Base-by-base conservation (phyloP, 371 early-diverging fungal species). In the Mucor racemosus region DNA sequence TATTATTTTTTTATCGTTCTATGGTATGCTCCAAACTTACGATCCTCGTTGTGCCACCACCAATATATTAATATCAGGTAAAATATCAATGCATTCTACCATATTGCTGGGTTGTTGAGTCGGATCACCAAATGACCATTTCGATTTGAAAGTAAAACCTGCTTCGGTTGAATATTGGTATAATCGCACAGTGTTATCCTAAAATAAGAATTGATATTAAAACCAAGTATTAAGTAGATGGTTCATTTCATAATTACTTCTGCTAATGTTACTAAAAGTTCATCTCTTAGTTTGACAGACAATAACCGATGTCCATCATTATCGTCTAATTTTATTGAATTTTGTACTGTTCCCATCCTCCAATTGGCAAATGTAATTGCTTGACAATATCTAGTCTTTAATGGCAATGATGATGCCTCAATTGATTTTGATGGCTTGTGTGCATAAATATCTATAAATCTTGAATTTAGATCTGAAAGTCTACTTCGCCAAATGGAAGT, bases 21-120 rank as follows among this genome's bases (percentile, higher is more conserved):
- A 42, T 14, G n/a, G 5, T 19, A 0, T 38, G 38, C 38, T 38
- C 7, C 42, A 58, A 64, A 66, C 78, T 72, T 78, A 82, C 82
- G 80, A 82, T 71, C 82, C 82, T 33, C 78, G 73, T 58, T 76
- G 76, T 35, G 82, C 82, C 15, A 82, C 76, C 2, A 76, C 82
- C 42, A 82, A 41, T n/a, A 78, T 74, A 50, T 82, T 67, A 33
- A 79, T 75, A 26, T 78, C 80, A 34, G 82, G 80, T 38, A 82
- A 67, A 26, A 82, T 59, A 65, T 82, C 82, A 31, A 82, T 57
- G 55, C 82, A 82, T 60, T 82, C 80, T 21, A 82, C 75, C 9
- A 70, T 67, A 41, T 67, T 75, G 8, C 60, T 60, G 10, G 65
- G 44, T 11, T 66, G 54, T 11, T 50, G 50, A 11, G 19, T 50